Evolutionary conservation across 495 filamentous ascomycete genomes (phyloP).

Genomic region (Aspergillus sclerotioniger): DNA sequence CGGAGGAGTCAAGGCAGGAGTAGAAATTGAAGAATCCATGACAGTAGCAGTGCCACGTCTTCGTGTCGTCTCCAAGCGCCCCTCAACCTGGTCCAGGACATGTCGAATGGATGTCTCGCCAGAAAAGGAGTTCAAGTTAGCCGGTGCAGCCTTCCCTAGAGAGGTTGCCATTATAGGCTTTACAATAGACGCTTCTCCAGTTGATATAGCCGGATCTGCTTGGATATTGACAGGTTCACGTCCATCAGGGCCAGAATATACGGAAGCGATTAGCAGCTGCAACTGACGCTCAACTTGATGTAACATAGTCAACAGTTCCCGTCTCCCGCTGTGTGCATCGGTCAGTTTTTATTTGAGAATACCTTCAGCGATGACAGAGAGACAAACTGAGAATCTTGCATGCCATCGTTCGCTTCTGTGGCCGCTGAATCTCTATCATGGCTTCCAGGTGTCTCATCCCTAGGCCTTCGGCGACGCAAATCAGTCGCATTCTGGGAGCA

Average conservation of each 20-base stretch:
- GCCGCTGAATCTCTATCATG: background rate
- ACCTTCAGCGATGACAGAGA: background rate
- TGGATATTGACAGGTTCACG: too few relatives aligned
- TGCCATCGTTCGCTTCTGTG: background rate
- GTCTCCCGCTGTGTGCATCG: too few relatives aligned
- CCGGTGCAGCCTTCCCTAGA: background rate
- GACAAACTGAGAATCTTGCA: background rate
- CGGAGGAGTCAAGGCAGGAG: background rate
- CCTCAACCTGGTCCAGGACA: constrained; percentile 25
- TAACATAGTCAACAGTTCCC: too few relatives aligned
- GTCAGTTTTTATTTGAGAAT: too few relatives aligned
- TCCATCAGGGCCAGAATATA: too few relatives aligned
- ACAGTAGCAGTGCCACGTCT: constrained; percentile 12
- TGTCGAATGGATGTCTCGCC: constrained; percentile 29
- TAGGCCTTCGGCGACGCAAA: constrained; percentile 23
- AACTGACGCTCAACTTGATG: too few relatives aligned
- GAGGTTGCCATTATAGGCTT: too few relatives aligned
- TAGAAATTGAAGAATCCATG: constrained; percentile 13
- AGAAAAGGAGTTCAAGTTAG: constrained; percentile 18
- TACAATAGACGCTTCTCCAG: background rate
- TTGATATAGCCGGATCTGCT: too few relatives aligned
- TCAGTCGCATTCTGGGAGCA: constrained; percentile 20
- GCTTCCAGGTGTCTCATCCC: background rate
- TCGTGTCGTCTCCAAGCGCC: constrained; percentile 21
- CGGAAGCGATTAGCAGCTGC: too few relatives aligned